Evolutionary conservation across 495 filamentous ascomycete species (phyloP).

Genomic region (Penicillium tannophilum): DNA sequence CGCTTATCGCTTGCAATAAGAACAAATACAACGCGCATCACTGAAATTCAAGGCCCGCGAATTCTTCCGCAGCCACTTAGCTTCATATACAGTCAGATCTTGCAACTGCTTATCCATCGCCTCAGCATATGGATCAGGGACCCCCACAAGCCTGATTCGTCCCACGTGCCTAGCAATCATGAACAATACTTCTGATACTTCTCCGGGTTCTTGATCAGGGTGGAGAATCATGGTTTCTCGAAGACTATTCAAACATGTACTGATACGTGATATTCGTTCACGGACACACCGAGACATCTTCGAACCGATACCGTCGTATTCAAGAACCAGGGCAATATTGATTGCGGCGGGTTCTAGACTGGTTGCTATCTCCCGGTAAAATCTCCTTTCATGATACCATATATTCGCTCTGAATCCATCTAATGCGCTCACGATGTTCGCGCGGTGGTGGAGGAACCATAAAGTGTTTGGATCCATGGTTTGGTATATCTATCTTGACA

Average conservation of each 20-base stretch:
- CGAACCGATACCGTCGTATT: not conserved
- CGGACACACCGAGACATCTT: not conserved
- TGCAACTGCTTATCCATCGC: not conserved
- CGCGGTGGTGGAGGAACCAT: not conserved
- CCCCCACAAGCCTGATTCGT: not conserved
- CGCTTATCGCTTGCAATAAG: not conserved
- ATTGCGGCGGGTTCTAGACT: not conserved
- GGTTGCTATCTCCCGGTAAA: not conserved
- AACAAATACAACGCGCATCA: not conserved
- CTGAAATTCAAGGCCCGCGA: not conserved
- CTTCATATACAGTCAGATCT: not conserved
- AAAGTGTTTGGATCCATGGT: not conserved
- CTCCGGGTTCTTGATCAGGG: not conserved
- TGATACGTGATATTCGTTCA: not conserved
- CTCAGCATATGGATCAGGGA: not conserved
- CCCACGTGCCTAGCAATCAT: not conserved
- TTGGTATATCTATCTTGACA: not conserved
- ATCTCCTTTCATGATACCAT: not conserved
- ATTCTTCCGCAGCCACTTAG: not conserved
- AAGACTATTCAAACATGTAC: not conserved
- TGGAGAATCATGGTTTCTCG: not conserved
- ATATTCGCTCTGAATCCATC: not conserved
- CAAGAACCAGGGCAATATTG: not conserved
- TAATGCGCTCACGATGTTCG: conserved; percentile 3
- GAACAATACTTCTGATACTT: not conserved